Percentiles rank a stretch among this genome's conserved stretches.
phyloP scores from a whole-genome alignment of 108 stramenopile genomes.

The Pseudonitzschia multiseries region DNA sequence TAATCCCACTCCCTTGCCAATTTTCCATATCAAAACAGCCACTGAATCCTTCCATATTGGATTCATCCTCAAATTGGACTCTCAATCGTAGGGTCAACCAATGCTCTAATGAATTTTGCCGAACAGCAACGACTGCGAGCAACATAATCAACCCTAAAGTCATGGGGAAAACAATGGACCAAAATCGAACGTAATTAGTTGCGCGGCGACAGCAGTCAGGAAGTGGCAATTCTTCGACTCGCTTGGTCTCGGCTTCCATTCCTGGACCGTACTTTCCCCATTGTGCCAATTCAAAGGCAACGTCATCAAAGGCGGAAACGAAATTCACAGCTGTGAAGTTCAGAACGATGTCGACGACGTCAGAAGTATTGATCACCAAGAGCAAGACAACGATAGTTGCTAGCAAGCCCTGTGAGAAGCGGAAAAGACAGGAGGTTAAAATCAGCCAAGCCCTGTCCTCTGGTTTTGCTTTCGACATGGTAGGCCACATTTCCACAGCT shows the following conservation, averaged over 20 bases:
- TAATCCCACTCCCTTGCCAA: background rate
- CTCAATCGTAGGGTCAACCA: background rate
- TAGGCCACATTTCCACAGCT: slow-evolving; percentile 4
- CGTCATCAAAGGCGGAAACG: slow-evolving; percentile 14
- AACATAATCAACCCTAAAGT: background rate
- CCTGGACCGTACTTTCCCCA: slow-evolving; percentile 4
- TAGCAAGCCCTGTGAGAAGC: background rate
- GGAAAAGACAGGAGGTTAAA: background rate
- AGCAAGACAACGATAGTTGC: background rate
- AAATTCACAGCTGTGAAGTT: slow-evolving; percentile 14
- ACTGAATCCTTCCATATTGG: background rate
- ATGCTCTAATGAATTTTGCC: background rate
- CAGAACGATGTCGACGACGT: slow-evolving; percentile 16
- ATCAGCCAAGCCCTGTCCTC: background rate
- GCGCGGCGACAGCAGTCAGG: background rate
- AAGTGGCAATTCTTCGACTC: background rate
- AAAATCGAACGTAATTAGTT: background rate
- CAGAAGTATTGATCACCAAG: background rate
- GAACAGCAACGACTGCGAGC: background rate
- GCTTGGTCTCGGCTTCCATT: background rate
- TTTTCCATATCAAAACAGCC: background rate
- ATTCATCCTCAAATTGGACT: background rate
- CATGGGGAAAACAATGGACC: background rate
- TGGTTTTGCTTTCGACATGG: background rate
- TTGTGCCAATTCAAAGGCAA: slow-evolving; percentile 12